Evolutionary conservation across 768 basidiomycete species (phyloP).

Genomic region (Pisolithus albus): DNA sequence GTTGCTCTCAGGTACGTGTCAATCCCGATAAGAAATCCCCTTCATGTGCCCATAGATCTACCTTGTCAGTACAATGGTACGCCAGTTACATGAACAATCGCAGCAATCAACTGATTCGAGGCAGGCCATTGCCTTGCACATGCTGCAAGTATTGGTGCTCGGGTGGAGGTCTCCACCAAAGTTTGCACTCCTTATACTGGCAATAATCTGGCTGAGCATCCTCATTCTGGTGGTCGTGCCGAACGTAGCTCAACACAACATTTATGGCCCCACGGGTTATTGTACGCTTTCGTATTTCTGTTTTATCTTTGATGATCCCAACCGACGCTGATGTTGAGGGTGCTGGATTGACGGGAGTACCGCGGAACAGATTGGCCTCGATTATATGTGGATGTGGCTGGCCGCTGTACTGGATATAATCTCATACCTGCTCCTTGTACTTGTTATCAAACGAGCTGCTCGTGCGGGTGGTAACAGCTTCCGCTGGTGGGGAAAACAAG

Average conservation of each 20-base stretch:
- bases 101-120: not conserved
- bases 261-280: slow-evolving; percentile 38
- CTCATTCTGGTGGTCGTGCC: slow-evolving; percentile 36
- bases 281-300: slow-evolving; percentile 22
- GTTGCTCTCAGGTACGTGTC: slow-evolving; percentile 32
- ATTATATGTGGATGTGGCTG: slow-evolving; percentile 50
- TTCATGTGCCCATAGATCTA: slow-evolving; percentile 2
- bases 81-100: not conserved
- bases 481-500: slow-evolving; percentile 8
- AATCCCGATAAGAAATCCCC: not conserved
- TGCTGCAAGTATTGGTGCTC: slow-evolving; percentile 34
- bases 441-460: slow-evolving; percentile 35
- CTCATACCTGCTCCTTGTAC: slow-evolving; percentile 39
- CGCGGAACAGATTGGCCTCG: slow-evolving; percentile 37
- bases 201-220: slow-evolving; percentile 34
- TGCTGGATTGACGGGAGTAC: slow-evolving; percentile 42
- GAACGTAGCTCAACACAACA: slow-evolving; percentile 24
- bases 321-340: slow-evolving; percentile 29
- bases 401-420: slow-evolving; percentile 36
- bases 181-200: slow-evolving; percentile 27
- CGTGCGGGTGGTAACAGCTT: slow-evolving; percentile 26
- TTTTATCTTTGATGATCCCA: not conserved
- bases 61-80: slow-evolving; percentile 14
- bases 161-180: slow-evolving; percentile 23
- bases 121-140: slow-evolving; percentile 35